These are phyloP conservation scores for Yarrowia porcina DNA, from an alignment of 805 yeast genomes.

Conservation along the genomic window DNA sequence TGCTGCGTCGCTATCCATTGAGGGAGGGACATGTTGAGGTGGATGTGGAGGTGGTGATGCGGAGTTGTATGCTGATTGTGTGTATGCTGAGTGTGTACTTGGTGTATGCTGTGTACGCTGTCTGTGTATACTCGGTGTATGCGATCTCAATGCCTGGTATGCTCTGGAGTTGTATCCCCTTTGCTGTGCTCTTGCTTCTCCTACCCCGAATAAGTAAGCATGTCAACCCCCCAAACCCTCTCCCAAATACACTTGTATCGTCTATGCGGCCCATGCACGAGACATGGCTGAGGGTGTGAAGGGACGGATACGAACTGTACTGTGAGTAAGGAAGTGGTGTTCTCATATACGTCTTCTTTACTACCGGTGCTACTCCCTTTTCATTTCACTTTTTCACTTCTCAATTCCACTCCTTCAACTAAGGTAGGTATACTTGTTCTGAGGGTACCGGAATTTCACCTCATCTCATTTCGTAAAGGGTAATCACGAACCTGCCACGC, in stretches of 20 bases:
- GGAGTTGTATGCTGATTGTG: not conserved
- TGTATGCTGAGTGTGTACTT: too few relatives aligned
- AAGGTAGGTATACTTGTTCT: too few relatives aligned
- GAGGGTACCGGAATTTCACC: too few relatives aligned
- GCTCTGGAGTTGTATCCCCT: not conserved
- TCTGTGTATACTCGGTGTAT: not conserved
- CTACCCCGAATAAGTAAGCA: not conserved
- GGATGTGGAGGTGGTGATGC: not conserved
- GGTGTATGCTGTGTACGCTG: not conserved
- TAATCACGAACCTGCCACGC: conserved; percentile 22
- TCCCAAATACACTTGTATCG: not conserved
- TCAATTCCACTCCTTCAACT: too few relatives aligned
- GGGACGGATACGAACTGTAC: too few relatives aligned
- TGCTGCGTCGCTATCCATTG: conserved; percentile 43
- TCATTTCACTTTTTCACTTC: too few relatives aligned
- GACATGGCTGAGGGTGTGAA: too few relatives aligned
- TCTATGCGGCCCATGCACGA: conserved; percentile 9
- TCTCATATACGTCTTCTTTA: too few relatives aligned
- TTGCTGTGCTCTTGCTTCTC: not conserved
- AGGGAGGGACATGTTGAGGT: conserved; percentile 34
- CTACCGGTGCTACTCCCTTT: too few relatives aligned
- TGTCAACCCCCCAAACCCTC: conserved; percentile 10
- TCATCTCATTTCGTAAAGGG: too few relatives aligned
- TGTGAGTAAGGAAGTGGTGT: too few relatives aligned
- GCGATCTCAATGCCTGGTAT: too few relatives aligned